phyloP scores from a whole-genome alignment of 352 stramenopile genomes.

The Aphanomyces euteiches region DNA sequence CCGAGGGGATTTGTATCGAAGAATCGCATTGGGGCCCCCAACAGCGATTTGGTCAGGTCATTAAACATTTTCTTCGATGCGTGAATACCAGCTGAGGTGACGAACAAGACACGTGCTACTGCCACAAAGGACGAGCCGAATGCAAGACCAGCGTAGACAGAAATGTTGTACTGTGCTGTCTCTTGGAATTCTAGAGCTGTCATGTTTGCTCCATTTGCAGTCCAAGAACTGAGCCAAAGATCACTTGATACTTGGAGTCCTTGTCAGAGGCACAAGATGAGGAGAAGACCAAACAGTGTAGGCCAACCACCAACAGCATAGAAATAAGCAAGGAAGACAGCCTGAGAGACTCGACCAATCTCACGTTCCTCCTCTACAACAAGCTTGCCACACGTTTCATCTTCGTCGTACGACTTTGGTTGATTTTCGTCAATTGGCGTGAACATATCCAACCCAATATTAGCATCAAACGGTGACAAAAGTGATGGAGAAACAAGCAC shows the following conservation, averaged over 20 bases:
- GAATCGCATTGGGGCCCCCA: not conserved
- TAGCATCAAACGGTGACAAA: not conserved
- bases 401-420: not conserved
- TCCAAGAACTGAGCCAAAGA: constrained; percentile 20
- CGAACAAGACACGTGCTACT: not conserved
- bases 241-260: constrained; percentile 13
- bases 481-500: constrained; percentile 17
- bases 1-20: not conserved
- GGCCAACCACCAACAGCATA: constrained; percentile 5
- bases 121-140: not conserved
- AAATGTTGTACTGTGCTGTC: constrained; percentile 2
- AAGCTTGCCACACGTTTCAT: not conserved
- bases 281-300: not conserved
- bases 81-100: not conserved
- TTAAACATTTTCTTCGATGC: not conserved
- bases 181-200: not conserved
- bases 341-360: not conserved
- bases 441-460: not conserved
- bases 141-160: constrained; percentile 7
- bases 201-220: not conserved
- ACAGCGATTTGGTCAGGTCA: not conserved
- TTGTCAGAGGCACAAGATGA: constrained; percentile 2
- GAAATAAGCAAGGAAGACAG: constrained; percentile 3
- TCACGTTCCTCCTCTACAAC: constrained; percentile 3
- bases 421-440: not conserved